Percentiles rank a stretch among this genome's conserved stretches.
Evolutionary conservation across 2,329 filamentous ascomycete genomes (phyloP).

Genomic region (Penicillium griseofulvum): DNA sequence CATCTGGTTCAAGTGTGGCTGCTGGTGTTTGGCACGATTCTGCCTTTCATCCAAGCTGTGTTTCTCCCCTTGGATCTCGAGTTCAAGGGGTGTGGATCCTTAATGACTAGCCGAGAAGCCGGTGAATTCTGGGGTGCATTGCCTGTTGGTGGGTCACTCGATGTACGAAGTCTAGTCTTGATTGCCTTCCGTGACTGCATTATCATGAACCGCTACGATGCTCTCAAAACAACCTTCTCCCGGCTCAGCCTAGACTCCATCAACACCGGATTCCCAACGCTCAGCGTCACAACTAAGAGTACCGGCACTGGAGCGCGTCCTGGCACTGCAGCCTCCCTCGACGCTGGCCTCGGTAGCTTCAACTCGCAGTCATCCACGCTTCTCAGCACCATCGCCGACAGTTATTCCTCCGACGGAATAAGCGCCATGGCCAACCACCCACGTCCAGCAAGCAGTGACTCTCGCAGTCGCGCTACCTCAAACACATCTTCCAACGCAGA

Average conservation of each 20-base stretch:
- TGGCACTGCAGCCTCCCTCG: constrained; percentile 71
- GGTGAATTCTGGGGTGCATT: constrained; percentile 79
- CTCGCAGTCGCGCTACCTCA: constrained; percentile 74
- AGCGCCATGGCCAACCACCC: constrained; percentile 30
- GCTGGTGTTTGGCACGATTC: constrained; percentile 81
- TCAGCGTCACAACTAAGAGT: constrained; percentile 42
- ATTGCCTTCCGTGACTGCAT: constrained; percentile 85
- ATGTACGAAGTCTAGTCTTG: constrained; percentile 85
- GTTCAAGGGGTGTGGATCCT: constrained; percentile 76
- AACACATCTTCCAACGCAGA: constrained; percentile 66
- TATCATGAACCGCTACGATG: constrained; percentile 84
- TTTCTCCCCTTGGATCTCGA: constrained; percentile 92
- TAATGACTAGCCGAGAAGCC: constrained; percentile 75
- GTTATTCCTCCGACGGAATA: constrained; percentile 52
- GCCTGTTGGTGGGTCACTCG: constrained; percentile 61
- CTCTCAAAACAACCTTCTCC: constrained; percentile 84
- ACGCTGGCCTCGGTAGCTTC: constrained; percentile 72
- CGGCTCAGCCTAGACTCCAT: constrained; percentile 81
- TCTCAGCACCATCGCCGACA: constrained; percentile 62
- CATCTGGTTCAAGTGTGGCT: constrained; percentile 92
- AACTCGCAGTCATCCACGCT: constrained; percentile 77
- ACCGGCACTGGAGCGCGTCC: constrained; percentile 55
- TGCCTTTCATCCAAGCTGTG: constrained; percentile 93
- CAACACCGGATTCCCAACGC: constrained; percentile 49
- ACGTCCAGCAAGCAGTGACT: constrained; percentile 22